Percentiles rank a stretch among this genome's conserved stretches.
phyloP scores from a whole-genome alignment of 2,329 filamentous ascomycete genomes.

The Aureobasidium lini region DNA sequence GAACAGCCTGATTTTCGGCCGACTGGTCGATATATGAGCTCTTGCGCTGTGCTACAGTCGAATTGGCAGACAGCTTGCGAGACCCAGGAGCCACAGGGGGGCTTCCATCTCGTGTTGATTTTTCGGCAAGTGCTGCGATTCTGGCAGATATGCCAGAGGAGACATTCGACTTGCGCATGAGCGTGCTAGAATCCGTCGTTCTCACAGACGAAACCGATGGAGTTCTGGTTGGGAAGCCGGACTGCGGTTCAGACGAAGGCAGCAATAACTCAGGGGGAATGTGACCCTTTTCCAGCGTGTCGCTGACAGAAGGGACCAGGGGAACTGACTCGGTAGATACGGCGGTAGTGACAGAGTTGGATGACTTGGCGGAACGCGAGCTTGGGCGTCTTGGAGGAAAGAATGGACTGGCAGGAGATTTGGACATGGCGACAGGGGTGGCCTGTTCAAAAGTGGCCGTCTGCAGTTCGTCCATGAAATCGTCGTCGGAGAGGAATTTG shows the following conservation, averaged over 20 bases:
- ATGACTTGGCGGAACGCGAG: slow-evolving; percentile 19
- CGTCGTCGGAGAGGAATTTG: slow-evolving; percentile 61
- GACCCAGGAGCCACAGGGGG: slow-evolving; percentile 2
- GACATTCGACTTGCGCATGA: slow-evolving; percentile 59
- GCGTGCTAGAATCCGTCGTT: neutral
- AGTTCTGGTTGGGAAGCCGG: neutral
- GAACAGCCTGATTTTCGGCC: neutral
- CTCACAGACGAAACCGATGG: slow-evolving; percentile 3
- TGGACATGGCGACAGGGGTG: slow-evolving; percentile 69
- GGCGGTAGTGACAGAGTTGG: slow-evolving; percentile 16
- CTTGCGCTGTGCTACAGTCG: slow-evolving; percentile 8
- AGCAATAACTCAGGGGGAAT: neutral
- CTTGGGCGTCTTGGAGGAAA: slow-evolving; percentile 35
- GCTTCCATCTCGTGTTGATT: slow-evolving; percentile 32
- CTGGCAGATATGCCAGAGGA: slow-evolving; percentile 88
- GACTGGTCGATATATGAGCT: slow-evolving; percentile 8
- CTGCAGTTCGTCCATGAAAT: slow-evolving; percentile 66
- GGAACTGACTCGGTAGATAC: neutral
- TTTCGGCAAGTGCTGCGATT: slow-evolving; percentile 85
- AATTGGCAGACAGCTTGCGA: slow-evolving; percentile 7
- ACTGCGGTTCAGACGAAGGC: neutral
- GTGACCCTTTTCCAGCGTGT: neutral
- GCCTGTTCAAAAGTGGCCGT: slow-evolving; percentile 76
- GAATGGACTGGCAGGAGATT: slow-evolving; percentile 70
- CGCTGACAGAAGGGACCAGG: neutral